These are phyloP conservation scores for Triangularia verruculosa DNA, from an alignment of 2,329 filamentous ascomycete species.

Conservation along the genomic window DNA sequence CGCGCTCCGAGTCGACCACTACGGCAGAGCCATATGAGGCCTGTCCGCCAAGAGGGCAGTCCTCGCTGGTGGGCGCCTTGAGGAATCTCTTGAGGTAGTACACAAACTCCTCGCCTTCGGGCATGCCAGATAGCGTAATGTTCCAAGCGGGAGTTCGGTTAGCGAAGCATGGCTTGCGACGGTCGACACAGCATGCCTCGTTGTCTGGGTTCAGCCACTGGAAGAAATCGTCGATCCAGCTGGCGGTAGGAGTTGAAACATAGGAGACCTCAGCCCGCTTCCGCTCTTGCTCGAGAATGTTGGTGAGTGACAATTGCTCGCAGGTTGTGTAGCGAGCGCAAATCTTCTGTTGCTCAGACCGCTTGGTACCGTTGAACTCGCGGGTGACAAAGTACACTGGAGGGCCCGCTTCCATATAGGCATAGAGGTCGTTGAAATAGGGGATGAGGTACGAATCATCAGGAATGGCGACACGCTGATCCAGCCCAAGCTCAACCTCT, in stretches of 20 bases:
- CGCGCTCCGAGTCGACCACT: conserved; percentile 65
- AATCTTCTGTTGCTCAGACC: conserved; percentile 75
- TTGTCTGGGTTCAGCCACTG: conserved; percentile 90
- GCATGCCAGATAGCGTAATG: conserved; percentile 85
- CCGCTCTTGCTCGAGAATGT: conserved; percentile 89
- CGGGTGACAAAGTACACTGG: conserved; percentile 95
- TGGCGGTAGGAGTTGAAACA: conserved; percentile 82
- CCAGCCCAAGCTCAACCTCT: conserved; percentile 78
- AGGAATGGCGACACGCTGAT: conserved; percentile 92
- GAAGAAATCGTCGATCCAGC: conserved; percentile 96
- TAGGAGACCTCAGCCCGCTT: conserved; percentile 86
- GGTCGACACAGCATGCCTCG: conserved; percentile 69
- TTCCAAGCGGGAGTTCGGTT: conserved; percentile 81
- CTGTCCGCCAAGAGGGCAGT: conserved; percentile 84
- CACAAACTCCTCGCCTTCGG: conserved; percentile 86
- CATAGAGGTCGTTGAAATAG: conserved; percentile 94
- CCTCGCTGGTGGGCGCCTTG: conserved; percentile 70
- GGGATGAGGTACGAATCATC: conserved; percentile 91
- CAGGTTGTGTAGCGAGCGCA: conserved; percentile 92
- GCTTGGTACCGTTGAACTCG: conserved; percentile 72
- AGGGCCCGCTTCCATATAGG: conserved; percentile 85
- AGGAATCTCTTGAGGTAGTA: conserved; percentile 84
- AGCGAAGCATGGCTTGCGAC: conserved; percentile 73
- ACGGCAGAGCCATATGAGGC: conserved; percentile 85
- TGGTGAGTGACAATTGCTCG: conserved; percentile 76